Evolutionary conservation across 306 rosid species (phyloP).

Genomic region (Glycine soja): DNA sequence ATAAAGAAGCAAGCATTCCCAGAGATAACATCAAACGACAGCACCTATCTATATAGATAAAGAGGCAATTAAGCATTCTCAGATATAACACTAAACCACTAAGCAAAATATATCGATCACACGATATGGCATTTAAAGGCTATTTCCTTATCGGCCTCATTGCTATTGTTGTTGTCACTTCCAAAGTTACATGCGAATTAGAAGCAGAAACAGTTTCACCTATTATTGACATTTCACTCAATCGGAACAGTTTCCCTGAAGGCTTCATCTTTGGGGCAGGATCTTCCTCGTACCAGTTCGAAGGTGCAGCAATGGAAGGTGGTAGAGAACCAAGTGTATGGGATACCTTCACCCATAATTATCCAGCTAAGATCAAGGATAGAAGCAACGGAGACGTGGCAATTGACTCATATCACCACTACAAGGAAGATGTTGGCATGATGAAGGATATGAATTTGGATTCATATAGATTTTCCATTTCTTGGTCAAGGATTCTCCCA

Average conservation of each 20-base stretch:
- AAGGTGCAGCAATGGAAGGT: conserved; percentile 23
- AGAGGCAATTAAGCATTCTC: no score
- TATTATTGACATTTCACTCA: neutral
- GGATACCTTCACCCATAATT: conserved; percentile 7
- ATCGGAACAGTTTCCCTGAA: neutral
- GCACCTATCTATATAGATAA: no score
- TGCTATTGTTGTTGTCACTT: neutral
- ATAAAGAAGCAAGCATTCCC: no score
- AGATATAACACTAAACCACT: no score
- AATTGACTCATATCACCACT: neutral
- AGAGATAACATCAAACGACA: no score
- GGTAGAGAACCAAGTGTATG: conserved; percentile 11
- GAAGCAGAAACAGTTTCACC: neutral
- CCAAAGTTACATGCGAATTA: neutral
- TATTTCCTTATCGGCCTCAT: neutral
- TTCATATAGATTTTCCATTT: conserved; percentile 68
- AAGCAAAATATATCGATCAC: no score
- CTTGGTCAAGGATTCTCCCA: conserved; percentile 72
- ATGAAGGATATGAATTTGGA: conserved; percentile 61
- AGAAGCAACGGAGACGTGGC: conserved; percentile 12
- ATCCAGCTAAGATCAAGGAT: neutral
- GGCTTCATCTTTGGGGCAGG: conserved; percentile 11
- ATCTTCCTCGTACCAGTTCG: conserved; percentile 21
- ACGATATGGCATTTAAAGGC: neutral
- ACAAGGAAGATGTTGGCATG: conserved; percentile 61